Evolutionary conservation across 2,329 filamentous ascomycete species (phyloP).

Genomic region (Aspergillus pseudonomiae): DNA sequence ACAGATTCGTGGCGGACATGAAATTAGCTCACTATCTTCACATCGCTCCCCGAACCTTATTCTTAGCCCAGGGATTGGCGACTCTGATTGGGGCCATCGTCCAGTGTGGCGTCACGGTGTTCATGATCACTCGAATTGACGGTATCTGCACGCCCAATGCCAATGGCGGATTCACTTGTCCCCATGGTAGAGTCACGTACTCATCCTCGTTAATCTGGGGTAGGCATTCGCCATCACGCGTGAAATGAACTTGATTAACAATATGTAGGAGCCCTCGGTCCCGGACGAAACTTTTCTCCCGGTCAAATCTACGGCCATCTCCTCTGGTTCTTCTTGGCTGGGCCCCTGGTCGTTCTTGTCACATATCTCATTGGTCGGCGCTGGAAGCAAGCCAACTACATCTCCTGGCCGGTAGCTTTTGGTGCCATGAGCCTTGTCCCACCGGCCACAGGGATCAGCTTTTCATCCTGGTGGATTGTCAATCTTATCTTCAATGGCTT

Average conservation of each 20-base stretch:
- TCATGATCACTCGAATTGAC: slow-evolving; percentile 51
- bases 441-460: slow-evolving; percentile 70
- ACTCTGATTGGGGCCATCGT: slow-evolving; percentile 54
- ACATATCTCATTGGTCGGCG: slow-evolving; percentile 63
- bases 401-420: slow-evolving; percentile 70
- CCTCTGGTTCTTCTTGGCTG: slow-evolving; percentile 72
- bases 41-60: slow-evolving; percentile 53
- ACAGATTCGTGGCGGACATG: slow-evolving; percentile 66
- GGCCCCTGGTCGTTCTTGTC: slow-evolving; percentile 62
- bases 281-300: slow-evolving; percentile 66
- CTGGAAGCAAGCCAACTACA: slow-evolving; percentile 64
- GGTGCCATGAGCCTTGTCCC: slow-evolving; percentile 67
- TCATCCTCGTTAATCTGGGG: slow-evolving; percentile 74
- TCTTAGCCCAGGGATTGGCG: slow-evolving; percentile 55
- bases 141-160: slow-evolving; percentile 58
- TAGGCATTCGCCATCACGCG: slow-evolving; percentile 15
- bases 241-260: neutral
- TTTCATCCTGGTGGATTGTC: slow-evolving; percentile 66
- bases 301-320: slow-evolving; percentile 65
- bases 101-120: slow-evolving; percentile 54
- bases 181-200: slow-evolving; percentile 63
- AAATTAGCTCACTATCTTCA: slow-evolving; percentile 60
- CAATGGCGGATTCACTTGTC: slow-evolving; percentile 63
- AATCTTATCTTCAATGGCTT: slow-evolving; percentile 52
- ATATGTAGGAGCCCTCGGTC: slow-evolving; percentile 61